Base-by-base conservation (phyloP, 371 early-diverging fungal genomes). In the Zychaea mexicana region DNA sequence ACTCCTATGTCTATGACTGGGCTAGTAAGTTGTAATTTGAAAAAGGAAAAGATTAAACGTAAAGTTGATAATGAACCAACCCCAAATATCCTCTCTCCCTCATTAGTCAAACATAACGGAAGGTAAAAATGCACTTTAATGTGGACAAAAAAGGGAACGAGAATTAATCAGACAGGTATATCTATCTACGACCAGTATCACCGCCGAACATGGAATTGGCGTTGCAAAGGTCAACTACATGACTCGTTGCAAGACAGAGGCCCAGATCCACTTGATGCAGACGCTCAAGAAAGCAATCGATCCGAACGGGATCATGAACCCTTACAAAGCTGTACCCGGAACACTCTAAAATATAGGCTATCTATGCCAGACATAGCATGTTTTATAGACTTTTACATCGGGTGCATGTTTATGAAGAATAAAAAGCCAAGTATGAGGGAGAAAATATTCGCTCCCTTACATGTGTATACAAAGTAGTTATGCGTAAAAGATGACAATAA, bases 271-370 rank as follows among this genome's bases (percentile, higher is more conserved):
- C 5, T 53, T 82, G 45, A 90, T 89, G 90, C 64, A 68, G 39
- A 65, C 71, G 17, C 75, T 90, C 55, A 89, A 89, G 68, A 32
- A 70, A 26, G 39, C 78, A 27, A 69, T 89, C 46, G 90, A 89
- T 72, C 90, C 90, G 6, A 77, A 83, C 53, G 73, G 75, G 22
- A 89, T 89, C 31, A 77, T 89, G 77, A 89, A 90, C 59, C 90
- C 90, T 12, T 89, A 90, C 67, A 89, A 89, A 66, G 80, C 84
- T 22, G 42, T 73, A 2, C 73, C 73, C 46, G 62, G 57, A 9
- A 32, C 32, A n/a, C 27, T 32, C 22, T 31, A 57, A 19, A 32
- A 12, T 12, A 42, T 1, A 42, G n/a, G n/a, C n/a, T n/a, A n/a
- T n/a, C n/a, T n/a, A n/a, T n/a, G n/a, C n/a, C n/a, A n/a, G n/a